Conservation (phyloP, 768 basidiomycete species). For the Amanita subjunquillea region DNA sequence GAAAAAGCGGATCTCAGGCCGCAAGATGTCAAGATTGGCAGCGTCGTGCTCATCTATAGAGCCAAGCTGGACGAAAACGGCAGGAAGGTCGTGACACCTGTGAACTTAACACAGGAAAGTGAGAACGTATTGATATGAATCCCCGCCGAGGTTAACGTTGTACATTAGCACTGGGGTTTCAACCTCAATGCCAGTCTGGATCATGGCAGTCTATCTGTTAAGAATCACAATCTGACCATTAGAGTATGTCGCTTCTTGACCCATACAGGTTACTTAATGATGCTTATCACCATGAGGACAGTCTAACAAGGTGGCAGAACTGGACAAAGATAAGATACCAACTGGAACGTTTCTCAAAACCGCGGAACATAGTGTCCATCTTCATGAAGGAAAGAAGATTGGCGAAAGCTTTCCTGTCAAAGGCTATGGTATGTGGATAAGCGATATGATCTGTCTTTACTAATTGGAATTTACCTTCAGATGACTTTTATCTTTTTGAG, state of each 20-base stretch:
- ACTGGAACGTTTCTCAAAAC: constrained; percentile 42
- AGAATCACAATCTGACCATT: constrained; percentile 35
- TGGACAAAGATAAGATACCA: constrained; percentile 37
- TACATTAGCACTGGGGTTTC: constrained; percentile 67
- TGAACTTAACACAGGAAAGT: constrained; percentile 67
- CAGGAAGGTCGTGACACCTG: constrained; percentile 46
- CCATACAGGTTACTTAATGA: not conserved
- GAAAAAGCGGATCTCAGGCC: constrained; percentile 24
- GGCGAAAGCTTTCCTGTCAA: constrained; percentile 44
- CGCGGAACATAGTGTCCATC: constrained; percentile 36
- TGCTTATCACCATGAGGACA: constrained; percentile 13
- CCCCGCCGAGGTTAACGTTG: not conserved
- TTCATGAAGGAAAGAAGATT: constrained; percentile 40
- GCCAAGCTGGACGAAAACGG: constrained; percentile 46
- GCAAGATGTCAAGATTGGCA: constrained; percentile 25
- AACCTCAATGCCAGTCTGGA: constrained; percentile 63
- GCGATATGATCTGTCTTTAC: constrained; percentile 1
- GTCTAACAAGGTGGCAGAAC: constrained; percentile 46
- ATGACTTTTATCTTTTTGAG: constrained; percentile 55
- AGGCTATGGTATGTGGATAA: constrained; percentile 42
- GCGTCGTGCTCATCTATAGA: constrained; percentile 57
- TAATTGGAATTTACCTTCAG: constrained; percentile 19
- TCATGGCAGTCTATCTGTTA: constrained; percentile 33
- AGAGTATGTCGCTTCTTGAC: constrained; percentile 17
- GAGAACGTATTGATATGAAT: not conserved